These are phyloP conservation scores for Tylopilus orsonianus DNA, from an alignment of 1,284 basidiomycete species.

Conservation along the genomic window DNA sequence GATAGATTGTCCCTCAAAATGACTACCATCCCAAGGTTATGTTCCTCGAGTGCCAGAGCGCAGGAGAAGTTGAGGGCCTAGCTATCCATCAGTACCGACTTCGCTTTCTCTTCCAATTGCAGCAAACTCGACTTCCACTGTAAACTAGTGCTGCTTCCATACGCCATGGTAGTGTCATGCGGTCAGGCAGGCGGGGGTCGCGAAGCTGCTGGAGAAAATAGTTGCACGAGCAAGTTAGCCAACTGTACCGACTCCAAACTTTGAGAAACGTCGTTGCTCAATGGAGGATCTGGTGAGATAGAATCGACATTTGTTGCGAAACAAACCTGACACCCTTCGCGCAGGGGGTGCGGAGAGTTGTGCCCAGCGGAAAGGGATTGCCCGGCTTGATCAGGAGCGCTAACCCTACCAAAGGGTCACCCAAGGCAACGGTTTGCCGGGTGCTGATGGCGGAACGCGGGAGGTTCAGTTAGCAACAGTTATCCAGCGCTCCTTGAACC, in stretches of 20 bases:
- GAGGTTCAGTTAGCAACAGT: conserved; percentile 6
- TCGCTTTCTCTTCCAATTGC: too few relatives aligned
- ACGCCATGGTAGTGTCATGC: too few relatives aligned
- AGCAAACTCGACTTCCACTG: too few relatives aligned
- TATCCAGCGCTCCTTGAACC: conserved; percentile 16
- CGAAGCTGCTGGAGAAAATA: neutral
- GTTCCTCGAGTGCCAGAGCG: too few relatives aligned
- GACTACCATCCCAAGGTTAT: too few relatives aligned
- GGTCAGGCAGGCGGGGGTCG: conserved; percentile 19
- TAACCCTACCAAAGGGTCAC: conserved; percentile 5
- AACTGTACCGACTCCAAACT: neutral
- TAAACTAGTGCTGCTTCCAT: too few relatives aligned
- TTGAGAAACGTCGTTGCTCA: conserved; percentile 2
- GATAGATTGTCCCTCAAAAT: too few relatives aligned
- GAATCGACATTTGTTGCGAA: too few relatives aligned
- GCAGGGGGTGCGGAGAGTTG: too few relatives aligned
- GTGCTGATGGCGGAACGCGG: conserved; percentile 9
- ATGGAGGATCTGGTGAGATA: conserved; percentile 22
- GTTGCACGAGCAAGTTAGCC: conserved; percentile 5
- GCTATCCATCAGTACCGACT: too few relatives aligned
- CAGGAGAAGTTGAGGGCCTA: too few relatives aligned
- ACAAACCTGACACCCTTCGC: too few relatives aligned
- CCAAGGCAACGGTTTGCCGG: conserved; percentile 4
- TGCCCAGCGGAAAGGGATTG: conserved; percentile 2
- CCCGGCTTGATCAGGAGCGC: neutral